These are phyloP conservation scores for Pseudopithomyces chartarum DNA, from an alignment of 2,329 filamentous ascomycete genomes.

Conservation along the genomic window DNA sequence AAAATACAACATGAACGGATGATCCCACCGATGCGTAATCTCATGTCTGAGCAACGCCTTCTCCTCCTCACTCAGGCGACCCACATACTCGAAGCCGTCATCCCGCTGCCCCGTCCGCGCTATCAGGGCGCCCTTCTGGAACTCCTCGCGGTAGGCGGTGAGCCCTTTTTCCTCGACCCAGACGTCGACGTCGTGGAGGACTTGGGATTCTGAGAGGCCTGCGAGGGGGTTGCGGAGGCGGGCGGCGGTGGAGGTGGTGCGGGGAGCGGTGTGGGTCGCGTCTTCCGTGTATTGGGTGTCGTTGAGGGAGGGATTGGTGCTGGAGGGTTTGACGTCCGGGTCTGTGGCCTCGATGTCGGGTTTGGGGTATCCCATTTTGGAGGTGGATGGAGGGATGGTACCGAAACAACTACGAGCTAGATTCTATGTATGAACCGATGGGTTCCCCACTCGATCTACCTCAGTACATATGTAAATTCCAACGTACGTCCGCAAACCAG, in stretches of 20 bases:
- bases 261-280: conserved; percentile 13
- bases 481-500: too few species aligned
- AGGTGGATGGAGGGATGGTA: too few species aligned
- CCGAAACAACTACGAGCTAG: too few species aligned
- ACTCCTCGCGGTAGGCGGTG: conserved; percentile 53
- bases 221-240: conserved; percentile 60
- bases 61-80: conserved; percentile 60
- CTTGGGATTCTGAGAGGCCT: conserved; percentile 56
- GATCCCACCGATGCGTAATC: conserved; percentile 69
- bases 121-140: conserved; percentile 58
- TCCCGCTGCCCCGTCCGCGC: conserved; percentile 54
- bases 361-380: conserved; percentile 24
- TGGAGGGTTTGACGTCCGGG: conserved; percentile 25
- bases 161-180: conserved; percentile 59
- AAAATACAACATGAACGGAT: conserved; percentile 68
- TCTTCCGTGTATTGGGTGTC: conserved; percentile 27
- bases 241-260: conserved; percentile 29
- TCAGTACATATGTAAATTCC: too few species aligned
- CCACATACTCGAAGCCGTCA: conserved; percentile 53
- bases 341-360: conserved; percentile 35
- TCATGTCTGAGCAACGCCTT: conserved; percentile 63
- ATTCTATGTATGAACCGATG: too few species aligned
- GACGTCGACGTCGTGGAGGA: conserved; percentile 59
- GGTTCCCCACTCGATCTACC: too few species aligned
- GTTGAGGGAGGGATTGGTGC: conserved; percentile 29